A percentile compares a stretch with the other conserved stretches of the same genome.
Evolutionary conservation across 2,329 filamentous ascomycete species (phyloP).

Genomic region (Ophiostoma quercus): DNA sequence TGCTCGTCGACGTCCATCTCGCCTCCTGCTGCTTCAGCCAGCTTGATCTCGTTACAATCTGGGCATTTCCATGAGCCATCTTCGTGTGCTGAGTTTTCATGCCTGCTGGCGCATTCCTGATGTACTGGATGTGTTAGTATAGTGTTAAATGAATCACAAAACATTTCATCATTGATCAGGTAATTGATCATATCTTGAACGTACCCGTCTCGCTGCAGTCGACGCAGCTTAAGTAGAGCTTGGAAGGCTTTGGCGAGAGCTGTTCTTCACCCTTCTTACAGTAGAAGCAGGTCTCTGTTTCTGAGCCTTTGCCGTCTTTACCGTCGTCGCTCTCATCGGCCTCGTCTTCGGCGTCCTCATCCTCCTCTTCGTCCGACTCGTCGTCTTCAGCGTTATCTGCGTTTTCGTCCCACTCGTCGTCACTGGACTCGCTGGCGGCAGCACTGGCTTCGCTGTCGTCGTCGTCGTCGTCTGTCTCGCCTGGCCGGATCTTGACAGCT

Average conservation of each 20-base stretch:
- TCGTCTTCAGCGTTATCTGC: conserved; percentile 45
- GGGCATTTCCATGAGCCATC: conserved; percentile 51
- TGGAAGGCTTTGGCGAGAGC: conserved; percentile 69
- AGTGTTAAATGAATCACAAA: not conserved
- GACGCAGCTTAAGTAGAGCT: conserved; percentile 34
- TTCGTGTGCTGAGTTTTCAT: conserved; percentile 55
- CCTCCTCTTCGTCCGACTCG: conserved; percentile 39
- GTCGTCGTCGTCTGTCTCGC: conserved; percentile 45
- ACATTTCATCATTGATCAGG: too few relatives aligned
- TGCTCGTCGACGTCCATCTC: conserved; percentile 25
- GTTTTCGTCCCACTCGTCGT: conserved; percentile 55
- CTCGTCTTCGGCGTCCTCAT: conserved; percentile 43
- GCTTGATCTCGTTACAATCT: conserved; percentile 40
- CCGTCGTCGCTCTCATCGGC: conserved; percentile 50
- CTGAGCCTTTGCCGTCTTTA: conserved; percentile 56
- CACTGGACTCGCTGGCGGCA: conserved; percentile 43
- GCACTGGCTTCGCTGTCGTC: conserved; percentile 39
- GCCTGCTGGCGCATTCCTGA: conserved; percentile 77
- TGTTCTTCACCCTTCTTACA: conserved; percentile 79
- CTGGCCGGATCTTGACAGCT: conserved; percentile 52
- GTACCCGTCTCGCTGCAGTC: conserved; percentile 12
- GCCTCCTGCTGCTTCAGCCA: conserved; percentile 30
- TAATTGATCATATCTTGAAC: not conserved
- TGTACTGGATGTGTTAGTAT: conserved; percentile 56
- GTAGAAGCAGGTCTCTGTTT: conserved; percentile 55